These are phyloP conservation scores for Pezicula neosporulosa DNA, from an alignment of 2,329 filamentous ascomycete genomes.

Conservation along the genomic window DNA sequence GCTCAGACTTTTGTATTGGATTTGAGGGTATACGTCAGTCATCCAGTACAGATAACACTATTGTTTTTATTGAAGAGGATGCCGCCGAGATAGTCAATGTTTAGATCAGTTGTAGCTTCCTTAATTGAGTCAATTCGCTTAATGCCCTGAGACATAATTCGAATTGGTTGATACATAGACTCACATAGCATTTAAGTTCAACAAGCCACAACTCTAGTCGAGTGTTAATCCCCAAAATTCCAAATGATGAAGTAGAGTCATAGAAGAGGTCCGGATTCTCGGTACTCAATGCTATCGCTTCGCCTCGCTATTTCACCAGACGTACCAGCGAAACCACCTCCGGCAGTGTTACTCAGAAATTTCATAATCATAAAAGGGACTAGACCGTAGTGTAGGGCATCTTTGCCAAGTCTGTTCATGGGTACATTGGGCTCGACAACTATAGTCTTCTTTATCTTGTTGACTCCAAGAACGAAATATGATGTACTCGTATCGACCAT, in stretches of 20 bases:
- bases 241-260: constrained; percentile 55
- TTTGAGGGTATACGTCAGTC: too few species aligned
- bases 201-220: constrained; percentile 55
- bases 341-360: constrained; percentile 66
- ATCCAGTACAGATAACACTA: constrained; percentile 48
- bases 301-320: constrained; percentile 57
- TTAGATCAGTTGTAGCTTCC: constrained; percentile 15
- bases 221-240: constrained; percentile 58
- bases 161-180: constrained; percentile 47
- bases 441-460: constrained; percentile 36
- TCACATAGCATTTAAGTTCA: constrained; percentile 49
- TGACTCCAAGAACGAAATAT: constrained; percentile 41
- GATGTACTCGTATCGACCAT: constrained; percentile 46
- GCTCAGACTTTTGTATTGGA: too few species aligned
- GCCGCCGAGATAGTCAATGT: constrained; percentile 54
- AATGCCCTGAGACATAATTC: constrained; percentile 39
- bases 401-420: constrained; percentile 61
- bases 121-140: constrained; percentile 32
- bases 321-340: constrained; percentile 64
- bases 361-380: constrained; percentile 68
- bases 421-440: constrained; percentile 66
- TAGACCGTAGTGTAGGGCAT: constrained; percentile 50
- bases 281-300: constrained; percentile 42
- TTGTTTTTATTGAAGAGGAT: constrained; percentile 42
- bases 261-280: constrained; percentile 53